Percentiles rank a stretch among this genome's conserved stretches.
Evolutionary conservation across 306 rosid genomes (phyloP).

Genomic region (Hippophae rhamnoides): DNA sequence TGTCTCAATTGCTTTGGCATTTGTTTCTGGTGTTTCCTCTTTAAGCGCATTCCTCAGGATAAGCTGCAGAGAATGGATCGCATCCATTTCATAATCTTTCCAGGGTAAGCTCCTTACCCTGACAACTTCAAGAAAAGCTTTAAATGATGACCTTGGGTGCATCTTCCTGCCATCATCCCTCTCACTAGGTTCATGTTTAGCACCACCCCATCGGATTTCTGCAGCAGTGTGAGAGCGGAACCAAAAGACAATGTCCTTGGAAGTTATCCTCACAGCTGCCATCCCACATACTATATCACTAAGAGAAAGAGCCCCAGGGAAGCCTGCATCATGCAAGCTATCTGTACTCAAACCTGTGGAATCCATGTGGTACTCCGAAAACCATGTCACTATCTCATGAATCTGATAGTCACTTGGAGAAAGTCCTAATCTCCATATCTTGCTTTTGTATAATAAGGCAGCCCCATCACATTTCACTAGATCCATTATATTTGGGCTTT

Average conservation of each 20-base stretch:
- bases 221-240: constrained; percentile 80
- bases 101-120: constrained; percentile 72
- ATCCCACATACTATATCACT: constrained; percentile 76
- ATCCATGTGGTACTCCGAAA: constrained; percentile 63
- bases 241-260: constrained; percentile 74
- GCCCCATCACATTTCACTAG: constrained; percentile 97
- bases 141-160: constrained; percentile 97
- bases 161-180: constrained; percentile 64
- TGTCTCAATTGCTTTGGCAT: constrained; percentile 37
- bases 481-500: constrained; percentile 89
- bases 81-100: constrained; percentile 96
- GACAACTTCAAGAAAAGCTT: constrained; percentile 94
- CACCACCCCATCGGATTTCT: constrained; percentile 94
- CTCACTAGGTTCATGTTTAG: constrained; percentile 78
- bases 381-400: constrained; percentile 63
- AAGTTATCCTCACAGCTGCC: constrained; percentile 83
- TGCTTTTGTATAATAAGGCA: constrained; percentile 57
- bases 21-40: constrained; percentile 30
- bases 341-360: constrained; percentile 96
- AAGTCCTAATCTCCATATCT: constrained; percentile 69
- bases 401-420: constrained; percentile 68
- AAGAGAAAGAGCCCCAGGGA: constrained; percentile 56
- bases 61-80: constrained; percentile 94
- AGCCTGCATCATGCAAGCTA: constrained; percentile 88
- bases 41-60: constrained; percentile 77